Conservation (phyloP, 176 grass and related monocot species). For the Lolium perenne region DNA sequence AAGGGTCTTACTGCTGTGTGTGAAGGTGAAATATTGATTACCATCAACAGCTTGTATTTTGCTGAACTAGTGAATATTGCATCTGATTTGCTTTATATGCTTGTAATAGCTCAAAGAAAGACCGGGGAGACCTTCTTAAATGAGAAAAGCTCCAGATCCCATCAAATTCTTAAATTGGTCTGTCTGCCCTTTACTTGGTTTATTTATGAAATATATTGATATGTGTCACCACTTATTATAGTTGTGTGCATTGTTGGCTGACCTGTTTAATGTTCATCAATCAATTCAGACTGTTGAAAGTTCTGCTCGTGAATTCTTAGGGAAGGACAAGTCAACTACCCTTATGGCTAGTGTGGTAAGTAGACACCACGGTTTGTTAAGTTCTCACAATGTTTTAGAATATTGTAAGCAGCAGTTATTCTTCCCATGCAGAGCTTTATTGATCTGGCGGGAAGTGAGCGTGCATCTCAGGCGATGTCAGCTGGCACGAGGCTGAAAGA, state of each 20-base stretch:
- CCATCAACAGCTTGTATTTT: conserved; percentile 23
- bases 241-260: conserved; percentile 18
- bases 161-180: conserved; percentile 94
- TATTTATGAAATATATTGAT: neutral
- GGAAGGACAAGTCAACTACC: conserved; percentile 83
- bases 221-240: neutral
- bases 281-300: conserved; percentile 83
- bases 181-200: conserved; percentile 44
- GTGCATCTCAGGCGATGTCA: conserved; percentile 80
- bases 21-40: conserved; percentile 71
- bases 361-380: conserved; percentile 21
- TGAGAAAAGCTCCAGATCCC: conserved; percentile 94
- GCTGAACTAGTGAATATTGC: neutral
- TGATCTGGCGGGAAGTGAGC: conserved; percentile 96
- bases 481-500: conserved; percentile 88
- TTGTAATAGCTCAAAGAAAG: conserved; percentile 79
- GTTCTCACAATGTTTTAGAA: neutral
- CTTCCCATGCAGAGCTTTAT: conserved; percentile 80
- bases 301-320: conserved; percentile 76
- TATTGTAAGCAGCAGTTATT: conserved; percentile 6
- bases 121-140: conserved; percentile 85
- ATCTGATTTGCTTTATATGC: conserved; percentile 39
- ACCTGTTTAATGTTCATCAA: conserved; percentile 1
- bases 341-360: conserved; percentile 85
- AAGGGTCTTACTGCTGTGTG: conserved; percentile 84